These are phyloP conservation scores for Gracilaria caudata DNA, from an alignment of 23 red algal genomes.

Conservation along the genomic window DNA sequence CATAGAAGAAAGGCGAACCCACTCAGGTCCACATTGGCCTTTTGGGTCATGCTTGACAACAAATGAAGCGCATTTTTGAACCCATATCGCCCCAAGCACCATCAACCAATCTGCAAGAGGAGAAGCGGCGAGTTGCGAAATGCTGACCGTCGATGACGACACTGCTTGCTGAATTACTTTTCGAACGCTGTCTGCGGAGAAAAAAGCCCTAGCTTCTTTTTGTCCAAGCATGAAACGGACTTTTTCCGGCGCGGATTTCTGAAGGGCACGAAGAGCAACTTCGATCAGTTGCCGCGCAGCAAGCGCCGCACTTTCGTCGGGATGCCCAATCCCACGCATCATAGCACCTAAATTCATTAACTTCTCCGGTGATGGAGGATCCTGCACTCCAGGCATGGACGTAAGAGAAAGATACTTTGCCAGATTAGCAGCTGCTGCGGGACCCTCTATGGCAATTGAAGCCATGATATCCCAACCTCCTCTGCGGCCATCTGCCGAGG, in stretches of 20 bases:
- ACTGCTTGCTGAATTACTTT: slow-evolving; percentile 32
- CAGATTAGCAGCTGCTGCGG: slow-evolving; percentile 17
- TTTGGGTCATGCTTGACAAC: slow-evolving; percentile 27
- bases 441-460: slow-evolving; percentile 45
- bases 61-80: slow-evolving; percentile 46
- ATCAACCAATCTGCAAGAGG: slow-evolving; percentile 82
- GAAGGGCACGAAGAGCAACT: slow-evolving; percentile 55
- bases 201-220: slow-evolving; percentile 22
- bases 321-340: slow-evolving; percentile 38
- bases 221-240: slow-evolving; percentile 19
- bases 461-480: slow-evolving; percentile 66
- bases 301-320: slow-evolving; percentile 18
- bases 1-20: slow-evolving; percentile 15
- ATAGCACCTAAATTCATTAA: slow-evolving; percentile 17
- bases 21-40: slow-evolving; percentile 12
- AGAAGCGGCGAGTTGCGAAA: slow-evolving; percentile 44
- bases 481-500: slow-evolving; percentile 16
- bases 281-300: slow-evolving; percentile 54
- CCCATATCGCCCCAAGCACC: slow-evolving; percentile 67
- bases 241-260: slow-evolving; percentile 53
- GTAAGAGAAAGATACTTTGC: slow-evolving; percentile 21
- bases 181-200: slow-evolving; percentile 20
- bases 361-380: slow-evolving; percentile 7
- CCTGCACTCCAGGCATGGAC: slow-evolving; percentile 9
- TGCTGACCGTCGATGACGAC: background rate